phyloP scores from a whole-genome alignment of 441 rosid species.

The Aleurites moluccanus region DNA sequence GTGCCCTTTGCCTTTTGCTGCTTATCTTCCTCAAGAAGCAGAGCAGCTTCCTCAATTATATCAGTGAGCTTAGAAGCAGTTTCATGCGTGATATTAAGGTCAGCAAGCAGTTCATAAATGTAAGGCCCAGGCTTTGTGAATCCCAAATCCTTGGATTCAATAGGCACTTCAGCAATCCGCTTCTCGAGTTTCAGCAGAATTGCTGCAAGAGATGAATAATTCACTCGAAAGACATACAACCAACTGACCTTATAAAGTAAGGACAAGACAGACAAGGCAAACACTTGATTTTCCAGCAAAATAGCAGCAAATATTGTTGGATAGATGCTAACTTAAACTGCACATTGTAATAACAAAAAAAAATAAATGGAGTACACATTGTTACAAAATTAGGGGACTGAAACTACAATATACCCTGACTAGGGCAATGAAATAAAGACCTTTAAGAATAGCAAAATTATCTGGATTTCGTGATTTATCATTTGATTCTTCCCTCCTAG shows the following conservation, averaged over 20 bases:
- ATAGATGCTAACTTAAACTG: constrained; percentile 19
- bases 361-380: not conserved
- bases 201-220: constrained; percentile 50
- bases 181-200: constrained; percentile 90
- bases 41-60: constrained; percentile 72
- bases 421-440: constrained; percentile 35
- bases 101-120: constrained; percentile 78
- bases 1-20: constrained; percentile 45
- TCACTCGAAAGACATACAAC: constrained; percentile 17
- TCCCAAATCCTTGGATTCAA: constrained; percentile 76
- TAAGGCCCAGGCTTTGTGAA: constrained; percentile 94
- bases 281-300: constrained; percentile 9
- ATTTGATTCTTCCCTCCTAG: constrained; percentile 65
- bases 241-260: not conserved
- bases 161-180: constrained; percentile 77
- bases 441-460: constrained; percentile 92
- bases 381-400: not conserved
- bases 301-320: constrained; percentile 11
- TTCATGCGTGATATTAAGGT: constrained; percentile 73
- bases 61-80: constrained; percentile 74
- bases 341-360: constrained; percentile 3
- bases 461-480: constrained; percentile 79
- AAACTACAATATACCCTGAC: constrained; percentile 12
- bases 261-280: constrained; percentile 12
- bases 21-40: constrained; percentile 78